Percentiles rank a stretch among this genome's conserved stretches.
Evolutionary conservation across 1,284 basidiomycete genomes (phyloP).

Genomic region (Malassezia nana): DNA sequence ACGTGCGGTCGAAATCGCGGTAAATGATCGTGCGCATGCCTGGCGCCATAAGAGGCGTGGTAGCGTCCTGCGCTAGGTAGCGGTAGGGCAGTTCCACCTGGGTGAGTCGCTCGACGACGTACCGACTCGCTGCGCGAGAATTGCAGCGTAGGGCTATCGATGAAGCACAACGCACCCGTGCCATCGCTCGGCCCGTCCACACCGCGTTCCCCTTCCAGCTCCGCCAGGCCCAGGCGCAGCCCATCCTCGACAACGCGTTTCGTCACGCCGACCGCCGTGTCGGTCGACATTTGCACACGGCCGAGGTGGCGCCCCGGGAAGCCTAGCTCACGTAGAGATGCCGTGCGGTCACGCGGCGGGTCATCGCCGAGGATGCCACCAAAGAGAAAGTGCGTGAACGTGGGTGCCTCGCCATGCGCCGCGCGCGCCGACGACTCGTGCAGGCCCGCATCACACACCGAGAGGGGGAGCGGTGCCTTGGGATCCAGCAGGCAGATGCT

Average conservation of each 20-base stretch:
- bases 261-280: conserved; percentile 87
- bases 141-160: conserved; percentile 37
- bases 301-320: conserved; percentile 58
- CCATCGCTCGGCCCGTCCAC: conserved; percentile 11
- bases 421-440: conserved; percentile 6
- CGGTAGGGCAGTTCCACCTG: conserved; percentile 19
- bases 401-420: conserved; percentile 40
- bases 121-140: conserved; percentile 42
- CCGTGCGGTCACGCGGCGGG: conserved; percentile 72
- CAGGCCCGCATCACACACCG: conserved; percentile 26
- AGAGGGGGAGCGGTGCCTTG: conserved; percentile 29
- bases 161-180: conserved; percentile 21
- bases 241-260: conserved; percentile 70
- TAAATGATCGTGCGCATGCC: conserved; percentile 17
- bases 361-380: conserved; percentile 63
- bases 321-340: conserved; percentile 71
- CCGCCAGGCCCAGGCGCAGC: conserved; percentile 29
- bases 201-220: conserved; percentile 11
- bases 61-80: conserved; percentile 7
- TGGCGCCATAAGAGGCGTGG: conserved; percentile 17
- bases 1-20: conserved; percentile 17
- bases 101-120: conserved; percentile 1
- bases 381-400: conserved; percentile 37
- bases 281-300: conserved; percentile 87
- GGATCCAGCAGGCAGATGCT: conserved; percentile 38